Conservation (phyloP, 805 yeast genomes). For the Wickerhamiella musiphila region DNA sequence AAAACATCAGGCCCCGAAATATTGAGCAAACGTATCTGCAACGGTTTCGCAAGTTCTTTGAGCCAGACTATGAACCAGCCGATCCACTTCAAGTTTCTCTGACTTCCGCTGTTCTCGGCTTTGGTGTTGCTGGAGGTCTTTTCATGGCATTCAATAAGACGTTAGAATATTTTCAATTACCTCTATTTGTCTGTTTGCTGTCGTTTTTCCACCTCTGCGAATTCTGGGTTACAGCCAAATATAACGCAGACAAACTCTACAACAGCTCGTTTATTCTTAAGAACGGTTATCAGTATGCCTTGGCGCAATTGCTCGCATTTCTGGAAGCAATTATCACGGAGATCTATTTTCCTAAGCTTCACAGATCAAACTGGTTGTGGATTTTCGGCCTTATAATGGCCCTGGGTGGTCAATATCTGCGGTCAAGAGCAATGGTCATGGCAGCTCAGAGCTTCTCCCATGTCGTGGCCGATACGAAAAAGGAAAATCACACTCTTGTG, state of each 20-base stretch:
- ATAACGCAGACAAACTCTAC: slow-evolving; percentile 47
- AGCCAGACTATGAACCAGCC: too few species aligned
- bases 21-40: too few species aligned
- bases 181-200: slow-evolving; percentile 35
- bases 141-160: slow-evolving; percentile 1
- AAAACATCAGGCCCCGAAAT: too few species aligned
- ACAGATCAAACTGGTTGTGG: slow-evolving; percentile 13
- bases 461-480: slow-evolving; percentile 38
- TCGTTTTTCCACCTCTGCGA: slow-evolving; percentile 66
- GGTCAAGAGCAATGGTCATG: slow-evolving; percentile 71
- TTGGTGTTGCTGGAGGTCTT: slow-evolving; percentile 11
- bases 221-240: slow-evolving; percentile 61
- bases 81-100: slow-evolving; percentile 17
- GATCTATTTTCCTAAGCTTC: slow-evolving; percentile 16
- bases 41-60: too few species aligned
- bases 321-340: slow-evolving; percentile 32
- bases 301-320: slow-evolving; percentile 40
- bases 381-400: slow-evolving; percentile 32
- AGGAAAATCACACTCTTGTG: slow-evolving; percentile 44
- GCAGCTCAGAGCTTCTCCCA: slow-evolving; percentile 83
- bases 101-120: slow-evolving; percentile 19
- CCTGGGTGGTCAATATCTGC: slow-evolving; percentile 43
- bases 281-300: slow-evolving; percentile 41
- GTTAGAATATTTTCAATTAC: slow-evolving; percentile 16
- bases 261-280: slow-evolving; percentile 52